Conservation (phyloP, 768 basidiomycete species). For the Leccinellum luteum region DNA sequence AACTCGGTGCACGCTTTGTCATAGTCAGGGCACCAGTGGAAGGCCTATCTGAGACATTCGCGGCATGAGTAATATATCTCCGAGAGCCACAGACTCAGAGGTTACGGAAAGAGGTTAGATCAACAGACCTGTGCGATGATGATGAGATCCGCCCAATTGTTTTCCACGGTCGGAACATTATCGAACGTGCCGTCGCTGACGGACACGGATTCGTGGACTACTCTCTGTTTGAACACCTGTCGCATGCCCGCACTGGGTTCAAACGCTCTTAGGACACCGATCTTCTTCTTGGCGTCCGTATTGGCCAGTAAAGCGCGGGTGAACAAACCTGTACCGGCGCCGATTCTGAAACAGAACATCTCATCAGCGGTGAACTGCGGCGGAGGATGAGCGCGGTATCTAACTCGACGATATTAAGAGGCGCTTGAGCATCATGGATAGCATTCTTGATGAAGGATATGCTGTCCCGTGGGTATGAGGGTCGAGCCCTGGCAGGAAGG, state of each 20-base stretch:
- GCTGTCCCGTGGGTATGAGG: slow-evolving; percentile 71
- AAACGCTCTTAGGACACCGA: slow-evolving; percentile 60
- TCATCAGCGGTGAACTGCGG: neutral
- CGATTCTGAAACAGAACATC: slow-evolving; percentile 50
- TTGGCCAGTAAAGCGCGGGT: slow-evolving; percentile 76
- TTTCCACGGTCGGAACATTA: slow-evolving; percentile 47
- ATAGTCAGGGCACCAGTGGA: slow-evolving; percentile 90
- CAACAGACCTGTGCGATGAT: slow-evolving; percentile 66
- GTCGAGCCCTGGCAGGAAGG: slow-evolving; percentile 56
- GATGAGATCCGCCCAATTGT: slow-evolving; percentile 75
- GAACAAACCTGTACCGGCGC: slow-evolving; percentile 87
- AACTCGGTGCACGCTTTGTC: slow-evolving; percentile 73
- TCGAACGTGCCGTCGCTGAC: slow-evolving; percentile 72
- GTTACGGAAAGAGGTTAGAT: neutral
- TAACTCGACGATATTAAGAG: slow-evolving; percentile 70
- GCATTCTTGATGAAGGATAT: slow-evolving; percentile 58
- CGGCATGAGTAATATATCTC: slow-evolving; percentile 4
- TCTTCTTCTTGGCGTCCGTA: slow-evolving; percentile 46
- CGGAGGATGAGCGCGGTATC: slow-evolving; percentile 21
- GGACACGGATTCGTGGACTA: slow-evolving; percentile 51
- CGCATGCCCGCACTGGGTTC: slow-evolving; percentile 93
- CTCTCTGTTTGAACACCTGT: slow-evolving; percentile 55
- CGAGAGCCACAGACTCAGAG: neutral
- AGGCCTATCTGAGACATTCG: slow-evolving; percentile 55
- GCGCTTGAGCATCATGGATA: slow-evolving; percentile 34